Evolutionary conservation across 176 grass and related monocot genomes (phyloP), one percentile per base, ranked within the genome.

Genomic region (Phoenix dactylifera): DNA sequence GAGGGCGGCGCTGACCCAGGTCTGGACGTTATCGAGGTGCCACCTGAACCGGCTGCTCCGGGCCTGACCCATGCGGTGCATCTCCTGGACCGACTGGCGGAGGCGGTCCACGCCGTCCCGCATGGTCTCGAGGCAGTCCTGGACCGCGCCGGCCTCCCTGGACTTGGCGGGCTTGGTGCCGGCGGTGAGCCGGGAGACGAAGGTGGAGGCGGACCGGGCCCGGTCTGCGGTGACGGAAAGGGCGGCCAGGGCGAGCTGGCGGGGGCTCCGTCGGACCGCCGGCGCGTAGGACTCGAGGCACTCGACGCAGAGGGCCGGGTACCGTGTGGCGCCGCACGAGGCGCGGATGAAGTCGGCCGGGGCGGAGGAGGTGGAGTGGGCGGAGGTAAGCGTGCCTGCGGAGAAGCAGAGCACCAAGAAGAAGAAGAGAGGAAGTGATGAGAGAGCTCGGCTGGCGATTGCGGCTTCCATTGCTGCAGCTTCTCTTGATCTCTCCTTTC

Each of bases 1-100:
- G 65, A 91, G 83, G 24, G 87, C 83, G 16, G 77, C 92, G 76
- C 87, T 88, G 65, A 77, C 78, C 87, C 80, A 87, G n/a, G 92
- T 97, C 86, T 83, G 83, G 4, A 85, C 75, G 72, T 91, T 97
- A 75, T 72, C 72, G 16, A 97, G 82, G 15, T 63, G 32, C 83
- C 80, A 90, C 6, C 22, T 62, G 72, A 88, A 97, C 17, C 87
- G 75, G 6, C 56, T 49, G 48, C 58, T 60, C 15, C 29, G 60
- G 0, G 78, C 72, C 22, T 66, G 78, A 2, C 83, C 81, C 87
- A 91, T 69, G 22, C 69, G 72, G 15, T 2, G 22, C 81, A 88
- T 90, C 86, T 91, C 81, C 49, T 54, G 71, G 51, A 63, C 58
- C 28, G 92, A 85, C 62, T 57, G 75, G 51, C 69, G 64, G 49